Evolutionary conservation across 345 rosid genomes (phyloP), one percentile per base, ranked within the genome.

Genomic region (Gossypium longicalyx): DNA sequence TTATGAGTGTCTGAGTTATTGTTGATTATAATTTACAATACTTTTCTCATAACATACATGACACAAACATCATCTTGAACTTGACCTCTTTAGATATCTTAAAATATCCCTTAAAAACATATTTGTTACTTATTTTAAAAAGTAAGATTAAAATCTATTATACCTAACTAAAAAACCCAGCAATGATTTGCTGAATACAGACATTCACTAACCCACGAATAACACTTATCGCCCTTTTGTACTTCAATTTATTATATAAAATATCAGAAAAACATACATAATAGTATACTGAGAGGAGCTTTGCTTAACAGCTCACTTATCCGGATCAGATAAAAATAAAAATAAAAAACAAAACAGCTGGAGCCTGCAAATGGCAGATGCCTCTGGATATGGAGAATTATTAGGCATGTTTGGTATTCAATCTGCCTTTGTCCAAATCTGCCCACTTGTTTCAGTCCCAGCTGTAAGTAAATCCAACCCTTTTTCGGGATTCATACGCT

Each of bases 381-480:
- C 44, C 66, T 61, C 66, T 61, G 8, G 66, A 27, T 61, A 19
- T 61, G 66, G 44, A 34, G 44, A 22, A 22, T 58, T 22, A 23
- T 78, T 81, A 82, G 75, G 59, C 78, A 75, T 74, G 74, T 73
- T 64, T 83, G 80, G 83, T 80, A 84, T 34, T 34, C 41, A 34
- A 34, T 34, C 38, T 34, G 38, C 38, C 80, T 78, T 79, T 78
- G 83, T 22, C 62, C 34, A 58, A 3, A 22, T 58, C 34, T 58
- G 34, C 0, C 62, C 62, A 58, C 38, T 23, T 58, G 63, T 83
- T 71, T 76, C 80, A 59, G 25, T 22, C 82, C 85, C 82, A 81
- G 88, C 82, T 85, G 86, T 76, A 80, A 45, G 80, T 74, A 68
- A 57, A 81, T 67, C 77, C 82, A 66, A 29, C 64, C 73, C 57